phyloP scores from a whole-genome alignment of 208 protist species.

The Spongospora subterranea region DNA sequence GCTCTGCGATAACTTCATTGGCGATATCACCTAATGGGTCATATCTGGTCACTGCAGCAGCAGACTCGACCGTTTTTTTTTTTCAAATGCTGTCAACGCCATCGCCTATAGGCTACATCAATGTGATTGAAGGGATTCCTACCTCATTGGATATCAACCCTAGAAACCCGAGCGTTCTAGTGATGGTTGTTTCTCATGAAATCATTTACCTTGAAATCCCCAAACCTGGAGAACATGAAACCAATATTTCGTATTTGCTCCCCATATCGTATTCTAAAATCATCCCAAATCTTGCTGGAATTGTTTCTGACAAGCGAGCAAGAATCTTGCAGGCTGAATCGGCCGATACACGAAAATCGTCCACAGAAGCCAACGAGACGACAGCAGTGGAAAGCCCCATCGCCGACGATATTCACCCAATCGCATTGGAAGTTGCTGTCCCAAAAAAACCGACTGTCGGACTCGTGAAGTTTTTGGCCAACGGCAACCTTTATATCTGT shows the following conservation, averaged over 20 bases:
- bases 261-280: background rate
- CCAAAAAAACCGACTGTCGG: background rate
- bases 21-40: constrained; percentile 75
- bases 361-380: background rate
- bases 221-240: background rate
- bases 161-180: background rate
- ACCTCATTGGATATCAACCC: background rate
- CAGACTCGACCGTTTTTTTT: constrained; percentile 88
- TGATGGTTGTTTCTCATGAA: background rate
- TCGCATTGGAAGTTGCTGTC: background rate
- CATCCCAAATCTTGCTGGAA: background rate
- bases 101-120: constrained; percentile 81
- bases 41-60: constrained; percentile 82
- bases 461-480: background rate
- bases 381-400: background rate
- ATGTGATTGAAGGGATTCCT: constrained; percentile 60
- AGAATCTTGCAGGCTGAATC: background rate
- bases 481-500: background rate
- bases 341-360: no score
- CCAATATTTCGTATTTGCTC: background rate
- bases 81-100: constrained; percentile 75
- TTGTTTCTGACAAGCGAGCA: background rate
- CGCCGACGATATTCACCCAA: background rate
- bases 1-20: constrained; percentile 78
- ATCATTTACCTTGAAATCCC: background rate